phyloP scores from a whole-genome alignment of 192 early-diverging fungal genomes.

The Coemansia brasiliensis region DNA sequence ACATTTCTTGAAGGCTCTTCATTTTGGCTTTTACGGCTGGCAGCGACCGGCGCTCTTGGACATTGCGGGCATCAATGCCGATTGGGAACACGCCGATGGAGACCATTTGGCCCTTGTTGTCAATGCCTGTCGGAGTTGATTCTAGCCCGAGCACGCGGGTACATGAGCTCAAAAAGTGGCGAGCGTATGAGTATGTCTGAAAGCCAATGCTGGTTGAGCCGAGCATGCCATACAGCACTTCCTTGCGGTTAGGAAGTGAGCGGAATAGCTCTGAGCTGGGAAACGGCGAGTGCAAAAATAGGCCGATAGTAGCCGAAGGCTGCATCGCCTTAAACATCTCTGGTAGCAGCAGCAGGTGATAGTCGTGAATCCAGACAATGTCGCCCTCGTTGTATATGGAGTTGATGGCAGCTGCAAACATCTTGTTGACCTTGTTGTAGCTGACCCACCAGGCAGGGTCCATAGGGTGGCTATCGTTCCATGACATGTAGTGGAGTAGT shows the following conservation, averaged over 20 bases:
- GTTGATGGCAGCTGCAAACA: slow-evolving; percentile 71
- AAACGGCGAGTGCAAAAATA: slow-evolving; percentile 96
- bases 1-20: slow-evolving; percentile 75
- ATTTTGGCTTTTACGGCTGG: slow-evolving; percentile 77
- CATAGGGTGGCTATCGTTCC: slow-evolving; percentile 71
- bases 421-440: slow-evolving; percentile 79
- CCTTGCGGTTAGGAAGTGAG: slow-evolving; percentile 79
- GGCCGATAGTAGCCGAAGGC: slow-evolving; percentile 83
- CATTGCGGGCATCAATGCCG: slow-evolving; percentile 86
- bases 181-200: slow-evolving; percentile 94
- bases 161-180: slow-evolving; percentile 90
- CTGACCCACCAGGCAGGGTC: slow-evolving; percentile 70
- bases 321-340: slow-evolving; percentile 76
- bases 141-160: slow-evolving; percentile 93
- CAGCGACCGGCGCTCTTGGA: slow-evolving; percentile 63
- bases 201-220: slow-evolving; percentile 94
- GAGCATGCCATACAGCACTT: slow-evolving; percentile 84
- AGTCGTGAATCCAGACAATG: slow-evolving; percentile 88
- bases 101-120: slow-evolving; percentile 75
- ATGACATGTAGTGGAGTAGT: slow-evolving; percentile 91
- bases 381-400: slow-evolving; percentile 79
- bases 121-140: slow-evolving; percentile 85
- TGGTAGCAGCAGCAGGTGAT: slow-evolving; percentile 91
- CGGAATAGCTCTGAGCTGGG: slow-evolving; percentile 93
- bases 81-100: slow-evolving; percentile 92